Conservation (phyloP, 352 stramenopile species). For the Phytophthora pinifolia region DNA sequence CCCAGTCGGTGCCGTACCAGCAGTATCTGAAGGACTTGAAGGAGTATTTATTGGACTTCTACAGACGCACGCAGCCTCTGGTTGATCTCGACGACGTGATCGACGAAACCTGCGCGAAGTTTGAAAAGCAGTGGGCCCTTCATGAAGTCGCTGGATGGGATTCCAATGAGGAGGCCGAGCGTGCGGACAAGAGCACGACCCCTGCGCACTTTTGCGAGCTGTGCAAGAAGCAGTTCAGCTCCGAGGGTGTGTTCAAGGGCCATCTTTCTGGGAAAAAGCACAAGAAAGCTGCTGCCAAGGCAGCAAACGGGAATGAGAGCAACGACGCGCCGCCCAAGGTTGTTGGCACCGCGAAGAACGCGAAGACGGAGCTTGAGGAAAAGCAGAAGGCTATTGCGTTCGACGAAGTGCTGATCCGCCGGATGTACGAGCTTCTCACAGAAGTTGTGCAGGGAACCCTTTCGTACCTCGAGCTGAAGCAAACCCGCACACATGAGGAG, state of each 20-base stretch:
- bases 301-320: slow-evolving; percentile 2
- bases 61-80: slow-evolving; percentile 86
- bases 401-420: slow-evolving; percentile 69
- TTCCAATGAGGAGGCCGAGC: slow-evolving; percentile 7
- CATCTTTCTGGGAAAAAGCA: slow-evolving; percentile 82
- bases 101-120: slow-evolving; percentile 76
- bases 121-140: slow-evolving; percentile 82
- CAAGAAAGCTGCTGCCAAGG: slow-evolving; percentile 55
- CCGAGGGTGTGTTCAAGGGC: slow-evolving; percentile 66
- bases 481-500: slow-evolving; percentile 87
- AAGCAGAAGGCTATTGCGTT: slow-evolving; percentile 63
- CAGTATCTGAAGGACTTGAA: slow-evolving; percentile 76
- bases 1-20: slow-evolving; percentile 53
- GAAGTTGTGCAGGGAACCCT: slow-evolving; percentile 86
- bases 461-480: slow-evolving; percentile 86
- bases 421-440: slow-evolving; percentile 76
- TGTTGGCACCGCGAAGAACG: slow-evolving; percentile 3
- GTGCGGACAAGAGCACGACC: slow-evolving; percentile 7
- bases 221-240: slow-evolving; percentile 78
- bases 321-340: slow-evolving; percentile 9
- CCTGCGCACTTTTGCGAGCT: slow-evolving; percentile 52
- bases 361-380: slow-evolving; percentile 17
- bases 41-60: slow-evolving; percentile 84
- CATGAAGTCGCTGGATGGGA: slow-evolving; percentile 63
- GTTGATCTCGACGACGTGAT: slow-evolving; percentile 87